Conservation (phyloP, 345 rosid genomes). For the Populus euphratica region DNA sequence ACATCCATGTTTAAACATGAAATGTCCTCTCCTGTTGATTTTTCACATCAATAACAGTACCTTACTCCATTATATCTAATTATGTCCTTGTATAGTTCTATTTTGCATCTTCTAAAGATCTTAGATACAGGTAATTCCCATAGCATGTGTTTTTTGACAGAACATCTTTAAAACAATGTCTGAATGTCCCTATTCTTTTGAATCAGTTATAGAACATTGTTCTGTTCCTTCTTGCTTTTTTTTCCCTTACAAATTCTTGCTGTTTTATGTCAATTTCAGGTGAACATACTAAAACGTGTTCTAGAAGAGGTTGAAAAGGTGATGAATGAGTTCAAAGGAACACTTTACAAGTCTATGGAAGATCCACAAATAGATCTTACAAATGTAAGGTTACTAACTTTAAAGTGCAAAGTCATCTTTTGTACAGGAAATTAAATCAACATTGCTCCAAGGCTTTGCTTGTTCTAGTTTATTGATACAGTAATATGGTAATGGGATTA, state of each 20-base stretch:
- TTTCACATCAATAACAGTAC: not conserved
- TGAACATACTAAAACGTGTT: slow-evolving; percentile 87
- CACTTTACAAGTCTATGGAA: slow-evolving; percentile 90
- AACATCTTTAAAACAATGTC: not conserved
- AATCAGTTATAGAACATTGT: not conserved
- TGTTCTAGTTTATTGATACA: not conserved
- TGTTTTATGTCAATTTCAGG: slow-evolving; percentile 51
- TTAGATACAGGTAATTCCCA: not conserved
- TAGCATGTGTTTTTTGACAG: not conserved
- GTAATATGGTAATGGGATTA: not conserved
- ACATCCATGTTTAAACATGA: not conserved
- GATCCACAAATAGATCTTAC: slow-evolving; percentile 89
- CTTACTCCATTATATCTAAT: not conserved
- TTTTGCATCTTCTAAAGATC: not conserved
- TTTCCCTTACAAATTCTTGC: not conserved
- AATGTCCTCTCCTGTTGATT: not conserved
- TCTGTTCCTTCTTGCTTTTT: not conserved
- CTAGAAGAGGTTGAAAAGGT: slow-evolving; percentile 98
- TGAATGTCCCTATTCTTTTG: not conserved
- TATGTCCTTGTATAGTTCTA: not conserved
- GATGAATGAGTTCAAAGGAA: slow-evolving; percentile 93
- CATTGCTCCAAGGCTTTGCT: not conserved
- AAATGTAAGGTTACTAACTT: slow-evolving; percentile 47
- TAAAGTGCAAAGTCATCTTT: not conserved
- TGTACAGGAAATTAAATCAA: slow-evolving; percentile 3